Base-by-base conservation (phyloP, 306 rosid genomes). In the Prunus armeniaca region DNA sequence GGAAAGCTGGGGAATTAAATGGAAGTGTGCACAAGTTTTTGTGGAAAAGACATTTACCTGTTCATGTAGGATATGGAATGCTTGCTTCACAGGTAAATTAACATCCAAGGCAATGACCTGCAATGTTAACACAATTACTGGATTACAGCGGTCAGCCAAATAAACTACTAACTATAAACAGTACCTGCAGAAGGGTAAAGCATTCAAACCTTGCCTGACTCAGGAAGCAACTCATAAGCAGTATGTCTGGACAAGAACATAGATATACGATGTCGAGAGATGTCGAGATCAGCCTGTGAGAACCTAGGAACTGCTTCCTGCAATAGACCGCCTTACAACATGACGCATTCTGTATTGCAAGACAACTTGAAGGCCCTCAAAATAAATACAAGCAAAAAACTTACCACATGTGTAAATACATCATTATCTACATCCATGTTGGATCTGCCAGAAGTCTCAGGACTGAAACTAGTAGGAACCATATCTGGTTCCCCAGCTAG, bases 161-260 rank as follows among this genome's bases (percentile, higher is more conserved):
- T 69, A 27, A 67, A 51, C 13, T 45, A 57, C 54, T 43, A 12
- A 63, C 45, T 30, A 19, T 28, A 74, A 62, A 27, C 68, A 74
- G 52, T 72, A 81, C 65, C 64, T 41, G 9, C 75, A 81, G 77
- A 83, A 77, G 77, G 78, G 76, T 70, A 67, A 63, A 81, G 72
- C 78, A 81, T 82, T 72, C 92, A 82, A 82, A 93, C 98, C 98
- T 93, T 93, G 82, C 98, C 98, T 41, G 98, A 93, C 82, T 93
- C 95, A 3, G 98, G 98, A 84, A 93, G 93, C 80, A 93, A 81
- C 69, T 93, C 93, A 41, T 89, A 93, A 61, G 93, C 89, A 74
- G 82, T 88, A 78, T 86, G 87, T 13, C 87, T 45, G 73, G 95
- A 86, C 82, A 93, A 75, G 88, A 89, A 93, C 41, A 60, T 75